Conservation (phyloP, 2,329 filamentous ascomycete genomes). For the Curvularia sp. region DNA sequence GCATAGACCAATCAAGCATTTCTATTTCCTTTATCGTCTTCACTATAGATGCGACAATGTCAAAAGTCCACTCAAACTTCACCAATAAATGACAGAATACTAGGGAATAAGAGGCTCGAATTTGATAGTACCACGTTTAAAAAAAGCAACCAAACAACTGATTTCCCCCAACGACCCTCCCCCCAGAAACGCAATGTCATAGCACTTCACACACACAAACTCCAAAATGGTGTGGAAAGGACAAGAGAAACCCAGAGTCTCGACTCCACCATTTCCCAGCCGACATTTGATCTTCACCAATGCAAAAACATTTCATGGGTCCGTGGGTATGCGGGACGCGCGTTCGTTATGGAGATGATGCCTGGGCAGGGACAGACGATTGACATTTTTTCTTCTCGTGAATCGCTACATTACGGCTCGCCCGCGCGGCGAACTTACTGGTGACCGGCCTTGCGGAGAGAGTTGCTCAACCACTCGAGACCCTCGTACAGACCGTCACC, state of each 20-base stretch:
- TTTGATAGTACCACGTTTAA: constrained; percentile 49
- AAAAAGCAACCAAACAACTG: constrained; percentile 47
- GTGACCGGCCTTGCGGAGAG: constrained; percentile 61
- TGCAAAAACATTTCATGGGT: constrained; percentile 43
- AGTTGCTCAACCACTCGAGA: constrained; percentile 71
- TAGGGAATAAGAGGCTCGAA: constrained; percentile 48
- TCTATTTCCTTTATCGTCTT: neutral
- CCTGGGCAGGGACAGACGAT: constrained; percentile 38
- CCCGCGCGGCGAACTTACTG: constrained; percentile 44
- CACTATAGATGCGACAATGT: neutral
- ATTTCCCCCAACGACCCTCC: constrained; percentile 46
- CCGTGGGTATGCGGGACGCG: constrained; percentile 33
- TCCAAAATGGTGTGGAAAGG: constrained; percentile 46
- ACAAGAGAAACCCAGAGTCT: constrained; percentile 32
- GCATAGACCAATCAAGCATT: constrained; percentile 14
- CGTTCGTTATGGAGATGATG: constrained; percentile 35
- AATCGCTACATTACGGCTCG: constrained; percentile 32
- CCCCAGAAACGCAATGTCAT: constrained; percentile 44
- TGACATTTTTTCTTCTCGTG: constrained; percentile 31
- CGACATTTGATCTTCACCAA: constrained; percentile 39
- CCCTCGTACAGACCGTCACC: constrained; percentile 99
- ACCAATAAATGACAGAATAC: constrained; percentile 21
- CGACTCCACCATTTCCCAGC: constrained; percentile 47
- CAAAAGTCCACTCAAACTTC: neutral
- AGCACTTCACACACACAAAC: constrained; percentile 43